Evolutionary conservation across 768 basidiomycete genomes (phyloP), one percentile per base, ranked within the genome.

Genomic region (Trametes cinnabarina): DNA sequence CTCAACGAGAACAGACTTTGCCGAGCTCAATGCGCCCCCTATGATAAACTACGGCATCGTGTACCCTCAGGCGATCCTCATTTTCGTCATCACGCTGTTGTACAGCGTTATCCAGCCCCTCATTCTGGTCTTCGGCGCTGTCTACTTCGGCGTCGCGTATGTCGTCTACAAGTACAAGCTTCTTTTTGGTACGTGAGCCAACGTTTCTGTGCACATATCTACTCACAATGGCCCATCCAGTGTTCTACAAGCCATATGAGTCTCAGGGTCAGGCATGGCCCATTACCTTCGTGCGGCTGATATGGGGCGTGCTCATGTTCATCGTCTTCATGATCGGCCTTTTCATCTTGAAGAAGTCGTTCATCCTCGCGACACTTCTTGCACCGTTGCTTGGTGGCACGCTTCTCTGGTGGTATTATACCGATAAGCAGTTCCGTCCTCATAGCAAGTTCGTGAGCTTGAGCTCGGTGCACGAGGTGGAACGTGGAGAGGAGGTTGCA

Each of bases 201-300:
- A 9, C 3, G 34, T 22, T 34, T 22, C 40, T 28, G 58, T n/a
- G 32, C 53, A n/a, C 22, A 20, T 25, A 1, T n/a, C 14, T 32
- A n/a, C 15, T 37, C 37, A 40, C 4, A 23, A 12, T 35, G 34
- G 14, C 28, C 23, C 52, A 46, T 43, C 0, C 67, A 97, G 94
- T 98, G 19, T 98, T 96, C 77, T 97, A 97, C 77, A 98, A 98
- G 68, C 96, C 97, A 0, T 98, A 98, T 72, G 95, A 98, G 74
- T 93, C 91, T 2, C 90, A 90, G 65, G 97, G 97, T 2, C 94
- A 98, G 75, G 97, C 95, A 1, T 98, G 97, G 96, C 93, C 94
- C 0, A 85, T 98, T 64, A 95, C 97, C 0, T 98, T 95, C 71
- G 82, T 86, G 25, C 90, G 96, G 7, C 83, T 97, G 39, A 87